These are phyloP conservation scores for Cyberlindnera maclurae DNA, from an alignment of 805 yeast species.

Conservation along the genomic window DNA sequence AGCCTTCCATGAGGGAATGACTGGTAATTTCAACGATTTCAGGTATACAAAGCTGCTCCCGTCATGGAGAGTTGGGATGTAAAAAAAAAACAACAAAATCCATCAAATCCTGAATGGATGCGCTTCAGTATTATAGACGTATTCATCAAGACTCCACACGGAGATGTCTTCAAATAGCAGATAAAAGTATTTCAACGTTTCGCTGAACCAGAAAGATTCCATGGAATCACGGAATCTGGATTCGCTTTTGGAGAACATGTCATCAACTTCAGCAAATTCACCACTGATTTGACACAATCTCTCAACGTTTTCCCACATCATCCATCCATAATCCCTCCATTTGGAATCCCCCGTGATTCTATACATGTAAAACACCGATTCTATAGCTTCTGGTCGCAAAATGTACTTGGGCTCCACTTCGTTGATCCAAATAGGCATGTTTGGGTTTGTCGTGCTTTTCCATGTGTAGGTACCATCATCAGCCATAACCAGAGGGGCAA, in stretches of 20 bases:
- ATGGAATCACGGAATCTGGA: slow-evolving; percentile 26
- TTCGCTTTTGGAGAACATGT: slow-evolving; percentile 29
- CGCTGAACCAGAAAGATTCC: slow-evolving; percentile 52
- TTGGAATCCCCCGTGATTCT: slow-evolving; percentile 51
- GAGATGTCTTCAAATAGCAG: slow-evolving; percentile 39
- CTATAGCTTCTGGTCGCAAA: slow-evolving; percentile 57
- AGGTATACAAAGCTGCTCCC: slow-evolving; percentile 45
- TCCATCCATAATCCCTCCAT: slow-evolving; percentile 52
- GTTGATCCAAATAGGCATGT: slow-evolving; percentile 28
- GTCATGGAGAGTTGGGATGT: slow-evolving; percentile 40
- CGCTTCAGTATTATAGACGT: slow-evolving; percentile 55
- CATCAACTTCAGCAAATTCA: slow-evolving; percentile 32
- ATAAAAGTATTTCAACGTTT: slow-evolving; percentile 51
- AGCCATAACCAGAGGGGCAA: slow-evolving; percentile 2
- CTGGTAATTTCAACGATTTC: slow-evolving; percentile 42
- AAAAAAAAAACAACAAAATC: background rate
- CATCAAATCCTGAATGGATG: slow-evolving; percentile 40
- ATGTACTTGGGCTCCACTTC: slow-evolving; percentile 32
- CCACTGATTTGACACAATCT: slow-evolving; percentile 27
- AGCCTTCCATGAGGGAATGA: slow-evolving; percentile 80
- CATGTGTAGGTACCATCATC: slow-evolving; percentile 9
- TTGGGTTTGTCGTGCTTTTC: slow-evolving; percentile 8
- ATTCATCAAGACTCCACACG: slow-evolving; percentile 42
- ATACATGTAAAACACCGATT: slow-evolving; percentile 51
- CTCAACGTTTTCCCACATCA: slow-evolving; percentile 34